Evolutionary conservation across 2,329 filamentous ascomycete species (phyloP).

Genomic region (Macroventuria anomochaeta): DNA sequence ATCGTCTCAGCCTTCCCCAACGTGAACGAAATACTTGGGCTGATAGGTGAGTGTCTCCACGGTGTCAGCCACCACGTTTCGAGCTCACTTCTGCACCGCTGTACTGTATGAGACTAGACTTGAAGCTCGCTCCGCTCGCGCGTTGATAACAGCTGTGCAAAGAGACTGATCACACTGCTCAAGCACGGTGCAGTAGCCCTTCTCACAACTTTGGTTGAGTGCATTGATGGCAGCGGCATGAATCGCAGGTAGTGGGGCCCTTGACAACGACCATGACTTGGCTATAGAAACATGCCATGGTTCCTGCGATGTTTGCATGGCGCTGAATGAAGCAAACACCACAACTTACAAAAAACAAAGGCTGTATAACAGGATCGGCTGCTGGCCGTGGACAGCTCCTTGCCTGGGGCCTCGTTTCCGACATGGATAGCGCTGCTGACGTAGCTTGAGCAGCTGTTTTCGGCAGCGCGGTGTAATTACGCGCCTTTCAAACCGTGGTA

Average conservation of each 20-base stretch:
- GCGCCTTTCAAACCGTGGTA: neutral
- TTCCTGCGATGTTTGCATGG: conserved; percentile 6
- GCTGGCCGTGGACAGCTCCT: neutral
- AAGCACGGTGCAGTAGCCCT: neutral
- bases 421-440: conserved; percentile 15
- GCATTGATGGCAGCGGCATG: conserved; percentile 15
- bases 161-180: neutral
- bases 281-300: conserved; percentile 1
- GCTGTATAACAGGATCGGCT: neutral
- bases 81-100: neutral
- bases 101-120: neutral
- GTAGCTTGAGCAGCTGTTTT: conserved; percentile 9
- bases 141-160: conserved; percentile 6
- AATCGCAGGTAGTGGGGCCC: conserved; percentile 16
- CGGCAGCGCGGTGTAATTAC: conserved; percentile 14
- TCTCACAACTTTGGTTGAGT: conserved; percentile 6
- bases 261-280: conserved; percentile 7
- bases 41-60: conserved; percentile 3
- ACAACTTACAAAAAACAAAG: neutral
- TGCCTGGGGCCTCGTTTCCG: neutral
- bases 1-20: conserved; percentile 6
- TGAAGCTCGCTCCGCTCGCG: too few species aligned
- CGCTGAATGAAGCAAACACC: conserved; percentile 1
- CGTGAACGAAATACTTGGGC: conserved; percentile 1
- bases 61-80: conserved; percentile 3